Evolutionary conservation across 441 rosid genomes (phyloP).

Genomic region (Populus trichocarpa): DNA sequence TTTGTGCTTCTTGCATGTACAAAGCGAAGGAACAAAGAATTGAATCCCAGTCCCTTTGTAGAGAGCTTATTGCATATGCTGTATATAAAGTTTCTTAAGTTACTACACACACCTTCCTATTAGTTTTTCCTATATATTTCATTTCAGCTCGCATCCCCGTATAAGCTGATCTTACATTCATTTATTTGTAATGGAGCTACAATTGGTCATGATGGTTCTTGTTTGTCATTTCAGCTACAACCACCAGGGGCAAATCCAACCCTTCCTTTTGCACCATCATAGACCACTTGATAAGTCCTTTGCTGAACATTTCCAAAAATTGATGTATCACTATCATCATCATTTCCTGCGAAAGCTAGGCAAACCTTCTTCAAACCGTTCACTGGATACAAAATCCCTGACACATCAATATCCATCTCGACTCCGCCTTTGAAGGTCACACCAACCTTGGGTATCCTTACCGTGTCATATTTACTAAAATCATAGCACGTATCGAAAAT

Average conservation of each 20-base stretch:
- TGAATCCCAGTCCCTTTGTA: too few relatives aligned
- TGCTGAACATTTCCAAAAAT: conserved; percentile 86
- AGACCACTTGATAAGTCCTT: conserved; percentile 60
- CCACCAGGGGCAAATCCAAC: conserved; percentile 69
- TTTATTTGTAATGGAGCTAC: background rate
- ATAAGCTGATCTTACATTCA: background rate
- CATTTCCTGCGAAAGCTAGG: conserved; percentile 71
- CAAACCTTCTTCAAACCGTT: conserved; percentile 49
- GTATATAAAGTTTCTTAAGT: too few relatives aligned
- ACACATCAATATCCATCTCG: conserved; percentile 12
- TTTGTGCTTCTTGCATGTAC: too few relatives aligned
- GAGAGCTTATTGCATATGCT: too few relatives aligned
- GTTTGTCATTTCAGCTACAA: conserved; percentile 33
- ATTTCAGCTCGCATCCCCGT: background rate
- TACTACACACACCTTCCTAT: too few relatives aligned
- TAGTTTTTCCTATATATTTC: background rate
- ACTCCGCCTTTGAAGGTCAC: conserved; percentile 41
- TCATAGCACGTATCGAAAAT: conserved; percentile 85
- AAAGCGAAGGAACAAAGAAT: too few relatives aligned
- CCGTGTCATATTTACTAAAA: conserved; percentile 34
- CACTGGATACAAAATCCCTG: conserved; percentile 42
- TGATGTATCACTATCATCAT: conserved; percentile 38
- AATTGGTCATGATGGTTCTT: background rate
- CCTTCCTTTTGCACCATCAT: conserved; percentile 52
- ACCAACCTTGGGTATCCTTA: conserved; percentile 45